Base-by-base conservation (phyloP, 192 early-diverging fungal species). In the Powellomyces hirtus region DNA sequence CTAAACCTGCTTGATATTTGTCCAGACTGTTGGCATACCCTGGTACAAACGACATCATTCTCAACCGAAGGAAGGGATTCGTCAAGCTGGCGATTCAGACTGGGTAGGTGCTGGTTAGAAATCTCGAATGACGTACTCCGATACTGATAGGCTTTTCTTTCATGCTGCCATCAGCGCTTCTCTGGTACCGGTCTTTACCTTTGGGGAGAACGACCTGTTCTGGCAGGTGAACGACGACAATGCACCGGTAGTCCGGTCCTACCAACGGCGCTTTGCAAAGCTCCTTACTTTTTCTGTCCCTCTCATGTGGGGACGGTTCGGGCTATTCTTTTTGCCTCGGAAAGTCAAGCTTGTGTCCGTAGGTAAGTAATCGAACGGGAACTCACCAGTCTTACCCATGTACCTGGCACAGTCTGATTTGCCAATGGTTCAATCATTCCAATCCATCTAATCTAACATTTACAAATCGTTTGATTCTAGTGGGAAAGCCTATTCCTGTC, bases 81-180 rank as follows among this genome's bases (percentile, higher is more conserved):
- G 85, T 95, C 51, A 91, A 91, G 64, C 74, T 96, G 34, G 96
- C 96, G 4, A 78, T 96, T 7, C 78, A 79, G n/a, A 88, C 89
- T 18, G 90, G 90, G 62, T 63, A 46, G 46, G 40, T 1, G n/a
- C n/a, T n/a, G n/a, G n/a, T n/a, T n/a, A n/a, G n/a, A n/a, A n/a
- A n/a, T n/a, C n/a, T n/a, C n/a, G n/a, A n/a, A n/a, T n/a, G n/a
- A n/a, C n/a, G 40, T n/a, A 44, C 10, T n/a, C 11, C 40, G 40
- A 10, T 13, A n/a, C 1, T 37, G 27, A 1, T 60, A 14, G n/a
- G 0, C 11, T 18, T 60, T 30, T 60, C 37, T 38, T 1, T 37
- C 36, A 18, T 60, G 0, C 1, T 16, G 37, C n/a, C n/a, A n/a
- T n/a, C 40, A 42, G 89, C 8, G 89, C 91, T 14, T 77, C 79